Percentiles rank a stretch among this genome's conserved stretches.
Conservation (phyloP, 2,329 filamentous ascomycete species). For the Pseudopyricularia cyperi region DNA sequence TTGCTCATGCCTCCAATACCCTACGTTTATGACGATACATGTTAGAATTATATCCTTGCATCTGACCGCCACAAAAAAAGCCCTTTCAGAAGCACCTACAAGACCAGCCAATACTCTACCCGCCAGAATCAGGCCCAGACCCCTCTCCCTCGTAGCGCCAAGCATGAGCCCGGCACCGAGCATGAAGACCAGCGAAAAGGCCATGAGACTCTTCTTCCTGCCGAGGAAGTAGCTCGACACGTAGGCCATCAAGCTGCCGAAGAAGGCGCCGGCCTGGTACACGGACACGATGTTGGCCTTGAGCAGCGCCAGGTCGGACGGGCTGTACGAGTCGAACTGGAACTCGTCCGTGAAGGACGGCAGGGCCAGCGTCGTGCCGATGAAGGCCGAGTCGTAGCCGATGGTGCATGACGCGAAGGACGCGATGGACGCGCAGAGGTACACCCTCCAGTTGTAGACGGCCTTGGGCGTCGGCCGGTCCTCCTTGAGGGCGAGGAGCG, state of each 20-base stretch:
- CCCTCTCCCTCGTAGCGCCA: slow-evolving; percentile 45
- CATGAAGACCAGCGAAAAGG: slow-evolving; percentile 51
- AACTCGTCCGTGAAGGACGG: slow-evolving; percentile 60
- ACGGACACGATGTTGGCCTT: slow-evolving; percentile 68
- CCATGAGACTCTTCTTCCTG: slow-evolving; percentile 48
- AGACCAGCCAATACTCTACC: slow-evolving; percentile 48
- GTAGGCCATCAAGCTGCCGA: slow-evolving; percentile 61
- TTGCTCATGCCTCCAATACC: background rate
- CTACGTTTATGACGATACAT: background rate
- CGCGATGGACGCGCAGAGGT: slow-evolving; percentile 37
- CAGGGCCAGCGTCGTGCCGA: slow-evolving; percentile 62
- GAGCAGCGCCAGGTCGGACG: slow-evolving; percentile 39
- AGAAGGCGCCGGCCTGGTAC: slow-evolving; percentile 76
- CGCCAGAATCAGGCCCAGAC: slow-evolving; percentile 50
- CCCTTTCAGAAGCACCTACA: background rate
- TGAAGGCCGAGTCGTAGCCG: slow-evolving; percentile 61
- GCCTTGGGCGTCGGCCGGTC: slow-evolving; percentile 42
- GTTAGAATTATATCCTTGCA: background rate
- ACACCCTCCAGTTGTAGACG: slow-evolving; percentile 50
- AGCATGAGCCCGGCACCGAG: slow-evolving; percentile 63
- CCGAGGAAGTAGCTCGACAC: slow-evolving; percentile 53
- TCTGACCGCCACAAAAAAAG: background rate
- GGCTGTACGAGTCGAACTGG: slow-evolving; percentile 36
- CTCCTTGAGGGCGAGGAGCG: slow-evolving; percentile 36
- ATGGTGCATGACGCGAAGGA: slow-evolving; percentile 45